phyloP scores from a whole-genome alignment of 345 rosid species.

The Murraya koenigii region DNA sequence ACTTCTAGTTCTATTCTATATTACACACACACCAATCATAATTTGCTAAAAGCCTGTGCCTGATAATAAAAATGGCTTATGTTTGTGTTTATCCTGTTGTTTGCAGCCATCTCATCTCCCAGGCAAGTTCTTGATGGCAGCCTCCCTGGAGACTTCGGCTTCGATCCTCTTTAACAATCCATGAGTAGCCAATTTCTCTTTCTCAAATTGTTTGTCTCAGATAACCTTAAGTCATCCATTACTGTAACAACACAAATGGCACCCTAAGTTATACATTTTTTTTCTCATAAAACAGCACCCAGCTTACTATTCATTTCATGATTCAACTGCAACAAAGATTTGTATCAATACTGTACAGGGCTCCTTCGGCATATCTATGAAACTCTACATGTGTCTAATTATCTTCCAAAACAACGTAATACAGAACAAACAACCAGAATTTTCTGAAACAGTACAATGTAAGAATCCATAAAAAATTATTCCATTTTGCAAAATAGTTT shows the following conservation, averaged over 20 bases:
- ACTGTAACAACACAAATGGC: no score
- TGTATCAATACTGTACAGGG: constrained; percentile 52
- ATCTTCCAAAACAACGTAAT: constrained; percentile 49
- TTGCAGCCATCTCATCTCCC: constrained; percentile 66
- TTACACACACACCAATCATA: not conserved
- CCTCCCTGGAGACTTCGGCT: constrained; percentile 96
- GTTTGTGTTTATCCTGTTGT: constrained; percentile 85
- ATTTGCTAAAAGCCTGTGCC: not conserved
- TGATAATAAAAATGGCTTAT: constrained; percentile 59
- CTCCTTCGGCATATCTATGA: constrained; percentile 52
- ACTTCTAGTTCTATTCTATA: no score
- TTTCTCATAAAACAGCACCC: no score
- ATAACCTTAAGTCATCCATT: no score
- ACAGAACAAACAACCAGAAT: constrained; percentile 39
- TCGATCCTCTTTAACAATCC: constrained; percentile 56
- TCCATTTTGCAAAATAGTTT: constrained; percentile 27
- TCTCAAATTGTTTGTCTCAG: no score
- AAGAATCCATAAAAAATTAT: not conserved
- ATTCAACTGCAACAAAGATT: no score
- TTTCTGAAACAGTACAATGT: constrained; percentile 42
- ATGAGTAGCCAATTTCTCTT: no score
- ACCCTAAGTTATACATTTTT: no score
- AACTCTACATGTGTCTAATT: constrained; percentile 43
- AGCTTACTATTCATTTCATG: no score
- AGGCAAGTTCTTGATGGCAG: constrained; percentile 54